Evolutionary conservation across 345 rosid species (phyloP).

Genomic region (Acer negundo): DNA sequence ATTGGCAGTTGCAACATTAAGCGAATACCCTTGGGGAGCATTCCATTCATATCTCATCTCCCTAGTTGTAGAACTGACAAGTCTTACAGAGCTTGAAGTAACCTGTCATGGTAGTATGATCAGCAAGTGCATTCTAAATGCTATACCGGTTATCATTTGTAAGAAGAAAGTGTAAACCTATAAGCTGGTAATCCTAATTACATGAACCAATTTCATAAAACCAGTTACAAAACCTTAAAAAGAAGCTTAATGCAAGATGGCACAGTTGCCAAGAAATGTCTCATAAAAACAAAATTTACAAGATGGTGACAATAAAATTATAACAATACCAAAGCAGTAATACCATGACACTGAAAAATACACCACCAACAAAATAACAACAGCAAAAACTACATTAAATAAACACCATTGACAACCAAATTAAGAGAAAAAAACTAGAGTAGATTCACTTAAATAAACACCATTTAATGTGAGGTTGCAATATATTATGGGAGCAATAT

Average conservation of each 20-base stretch:
- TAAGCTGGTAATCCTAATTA: not conserved
- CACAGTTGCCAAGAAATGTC: not conserved
- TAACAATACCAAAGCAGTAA: too few relatives aligned
- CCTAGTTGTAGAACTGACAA: slow-evolving; percentile 74
- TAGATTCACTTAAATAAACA: too few relatives aligned
- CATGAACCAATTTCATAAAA: not conserved
- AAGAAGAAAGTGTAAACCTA: not conserved
- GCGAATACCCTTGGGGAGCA: slow-evolving; percentile 73
- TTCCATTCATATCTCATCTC: slow-evolving; percentile 74
- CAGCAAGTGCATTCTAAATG: slow-evolving; percentile 17
- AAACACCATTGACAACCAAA: too few relatives aligned
- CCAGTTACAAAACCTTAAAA: not conserved
- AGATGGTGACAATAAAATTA: too few relatives aligned
- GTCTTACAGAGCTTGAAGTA: slow-evolving; percentile 83
- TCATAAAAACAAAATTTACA: not conserved
- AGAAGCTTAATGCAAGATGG: not conserved
- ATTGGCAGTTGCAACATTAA: slow-evolving; percentile 94
- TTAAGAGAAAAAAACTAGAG: too few relatives aligned
- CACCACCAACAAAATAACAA: too few relatives aligned
- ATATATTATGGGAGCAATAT: too few relatives aligned
- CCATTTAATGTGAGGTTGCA: too few relatives aligned
- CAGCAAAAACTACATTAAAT: too few relatives aligned
- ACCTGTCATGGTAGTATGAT: slow-evolving; percentile 48
- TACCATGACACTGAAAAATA: not conserved
- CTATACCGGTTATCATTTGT: not conserved